Base-by-base conservation (phyloP, 805 yeast species). In the Helenozyma rhizophorensis region DNA sequence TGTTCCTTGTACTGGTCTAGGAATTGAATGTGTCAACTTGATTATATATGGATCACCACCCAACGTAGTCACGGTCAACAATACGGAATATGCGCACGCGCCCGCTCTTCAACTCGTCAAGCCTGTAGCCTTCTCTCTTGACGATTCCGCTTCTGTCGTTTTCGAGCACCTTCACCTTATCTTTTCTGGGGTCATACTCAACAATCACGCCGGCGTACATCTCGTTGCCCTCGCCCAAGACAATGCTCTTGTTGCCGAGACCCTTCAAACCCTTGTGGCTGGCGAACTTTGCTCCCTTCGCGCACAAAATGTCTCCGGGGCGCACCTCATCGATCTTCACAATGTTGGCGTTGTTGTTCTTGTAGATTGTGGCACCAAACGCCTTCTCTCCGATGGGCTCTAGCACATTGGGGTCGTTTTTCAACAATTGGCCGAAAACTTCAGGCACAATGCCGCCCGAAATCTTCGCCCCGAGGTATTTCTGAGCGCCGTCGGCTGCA, bases 221-320 rank as follows among this genome's bases (percentile, higher is more conserved):
- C 7, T 42, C 47, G 21, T 67, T 72, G 9, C 70, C 72, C 25
- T 59, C 61, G 10, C 95, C 95, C 11, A 79, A 67, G 5, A 72
- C 73, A n/a, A 70, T 54, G 2, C 68, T 48, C 44, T 62, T 63
- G 32, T 49, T 42, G 1, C 48, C 45, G 8, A 47, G 34, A 23
- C 48, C 46, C 1, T 35, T 37, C 15, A 64, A 40, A 14, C 78
- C 73, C 60, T 82, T 81, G 45, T 80, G 85, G 6, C 79, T 74
- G 41, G 74, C 76, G 59, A 90, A 89, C 39, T 72, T 72, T 6
- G 87, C 96, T 35, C 78, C 78, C 48, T 80, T 74, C 41, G 87
- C 73, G 32, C 87, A 83, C 25, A 87, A 58, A 8, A 90, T 69
- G 56, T 93, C 97, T 39, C 98, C 98, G 0, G 94, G 80, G 29